phyloP scores from a whole-genome alignment of 306 rosid species.

The Spatholobus suberectus region DNA sequence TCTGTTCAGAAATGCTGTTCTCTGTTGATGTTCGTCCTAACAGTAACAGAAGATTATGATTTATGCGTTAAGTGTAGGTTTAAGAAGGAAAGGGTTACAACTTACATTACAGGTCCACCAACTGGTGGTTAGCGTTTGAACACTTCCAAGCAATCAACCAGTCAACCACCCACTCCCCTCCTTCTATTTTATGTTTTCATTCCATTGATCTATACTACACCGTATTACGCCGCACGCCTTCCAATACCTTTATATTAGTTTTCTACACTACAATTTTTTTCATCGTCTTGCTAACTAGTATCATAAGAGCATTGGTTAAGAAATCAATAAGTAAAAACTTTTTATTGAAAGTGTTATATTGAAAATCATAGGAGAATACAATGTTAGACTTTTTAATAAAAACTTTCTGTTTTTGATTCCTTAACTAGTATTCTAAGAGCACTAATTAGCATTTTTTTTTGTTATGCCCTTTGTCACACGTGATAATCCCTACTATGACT shows the following conservation, averaged over 20 bases:
- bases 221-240: slow-evolving; percentile 8
- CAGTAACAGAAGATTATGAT: slow-evolving; percentile 15
- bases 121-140: slow-evolving; percentile 86
- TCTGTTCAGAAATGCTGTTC: slow-evolving; percentile 22
- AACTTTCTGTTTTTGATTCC: too few species aligned
- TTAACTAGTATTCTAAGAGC: too few species aligned
- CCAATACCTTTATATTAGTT: neutral
- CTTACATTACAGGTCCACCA: slow-evolving; percentile 73
- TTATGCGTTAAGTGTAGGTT: slow-evolving; percentile 61
- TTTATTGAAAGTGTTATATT: too few species aligned
- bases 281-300: too few species aligned
- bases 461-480: slow-evolving; percentile 53
- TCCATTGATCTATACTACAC: neutral
- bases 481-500: slow-evolving; percentile 52
- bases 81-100: slow-evolving; percentile 35
- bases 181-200: neutral
- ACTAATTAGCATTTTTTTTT: too few species aligned
- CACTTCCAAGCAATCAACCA: slow-evolving; percentile 71
- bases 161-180: slow-evolving; percentile 49
- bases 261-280: neutral
- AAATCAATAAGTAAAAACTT: too few species aligned
- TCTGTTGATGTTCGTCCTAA: neutral
- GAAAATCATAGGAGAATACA: too few species aligned
- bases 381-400: too few species aligned
- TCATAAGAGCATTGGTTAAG: too few species aligned